Base-by-base conservation (phyloP, 164 flowering plant species). In the Litsea cubeba region DNA sequence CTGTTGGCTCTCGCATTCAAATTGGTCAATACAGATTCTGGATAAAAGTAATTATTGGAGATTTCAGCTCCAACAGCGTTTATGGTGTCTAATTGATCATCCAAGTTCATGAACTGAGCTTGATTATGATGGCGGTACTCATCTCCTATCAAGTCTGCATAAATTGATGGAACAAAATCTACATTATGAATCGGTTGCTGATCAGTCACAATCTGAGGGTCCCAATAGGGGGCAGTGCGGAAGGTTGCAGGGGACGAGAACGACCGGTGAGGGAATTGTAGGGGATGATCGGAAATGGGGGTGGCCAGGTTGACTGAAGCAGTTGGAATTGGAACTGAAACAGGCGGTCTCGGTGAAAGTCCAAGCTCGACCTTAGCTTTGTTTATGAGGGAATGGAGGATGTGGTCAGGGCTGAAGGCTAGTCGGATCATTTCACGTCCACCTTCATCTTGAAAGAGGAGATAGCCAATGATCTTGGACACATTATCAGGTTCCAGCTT, bases 361-460 rank as follows among this genome's bases (percentile, higher is more conserved):
- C 84, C 74, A 0, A 94, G 84, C 5, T 87, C 85, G n/a, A 73
- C 32, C 77, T 86, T 89, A 1, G 84, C 89, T 62, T 78, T 81
- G 50, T 74, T 65, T 6, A 93, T 81, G 35, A 89, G 74, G 28
- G 81, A 63, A 1, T 75, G 87, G 23, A 95, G 76, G 18, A 73
- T 58, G 7, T 62, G 68, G 26, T 93, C 98, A 22, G 97, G 88
- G 28, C 85, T 84, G 50, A 79, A 77, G n/a, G 99, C 99, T 65
- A 90, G 74, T 6, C 88, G 73, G 15, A 85, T 82, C 89, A 95
- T 89, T 40, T 93, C 92, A 20, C 80, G 79, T 0, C 87, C 93
- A 8, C 85, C 81, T 68, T 78, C 73, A 25, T 83, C 93, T 73
- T 88, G 85, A 46, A 91, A 72, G 30, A 88, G 86, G 60, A 95